These are phyloP conservation scores for Fereydounia khargensis DNA, from an alignment of 1,284 basidiomycete genomes.

Conservation along the genomic window DNA sequence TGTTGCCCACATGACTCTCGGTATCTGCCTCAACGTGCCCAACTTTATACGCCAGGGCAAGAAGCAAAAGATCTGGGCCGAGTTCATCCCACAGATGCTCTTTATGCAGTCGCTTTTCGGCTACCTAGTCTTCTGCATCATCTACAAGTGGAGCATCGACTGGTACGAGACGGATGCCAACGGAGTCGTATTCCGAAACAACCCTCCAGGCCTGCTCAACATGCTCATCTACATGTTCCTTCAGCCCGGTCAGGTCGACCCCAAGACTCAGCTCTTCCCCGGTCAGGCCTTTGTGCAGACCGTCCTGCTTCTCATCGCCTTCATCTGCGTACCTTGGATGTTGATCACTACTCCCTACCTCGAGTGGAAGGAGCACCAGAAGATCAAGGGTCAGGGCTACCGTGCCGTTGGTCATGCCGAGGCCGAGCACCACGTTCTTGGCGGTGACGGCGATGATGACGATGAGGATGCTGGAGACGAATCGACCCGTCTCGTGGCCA, in stretches of 20 bases:
- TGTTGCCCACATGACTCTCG: slow-evolving; percentile 98
- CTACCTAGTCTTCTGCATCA: slow-evolving; percentile 88
- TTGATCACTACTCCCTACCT: slow-evolving; percentile 90
- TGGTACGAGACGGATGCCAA: slow-evolving; percentile 69
- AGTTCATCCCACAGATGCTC: slow-evolving; percentile 94
- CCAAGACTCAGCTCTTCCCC: slow-evolving; percentile 72
- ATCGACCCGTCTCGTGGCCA: slow-evolving; percentile 54
- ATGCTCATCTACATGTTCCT: slow-evolving; percentile 58
- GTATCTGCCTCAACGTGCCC: slow-evolving; percentile 88
- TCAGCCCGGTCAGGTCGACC: slow-evolving; percentile 63
- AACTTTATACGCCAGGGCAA: slow-evolving; percentile 93
- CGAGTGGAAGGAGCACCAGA: slow-evolving; percentile 83
- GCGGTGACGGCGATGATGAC: slow-evolving; percentile 38
- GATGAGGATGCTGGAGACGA: slow-evolving; percentile 64
- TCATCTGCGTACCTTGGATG: slow-evolving; percentile 93
- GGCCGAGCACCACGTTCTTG: slow-evolving; percentile 30
- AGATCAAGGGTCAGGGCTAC: slow-evolving; percentile 82
- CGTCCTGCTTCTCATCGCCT: slow-evolving; percentile 75
- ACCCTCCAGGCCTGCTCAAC: slow-evolving; percentile 78
- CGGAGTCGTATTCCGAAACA: slow-evolving; percentile 60
- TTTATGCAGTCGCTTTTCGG: slow-evolving; percentile 97
- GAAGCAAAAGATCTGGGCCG: slow-evolving; percentile 78
- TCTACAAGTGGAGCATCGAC: slow-evolving; percentile 96
- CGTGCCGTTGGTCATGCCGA: slow-evolving; percentile 60
- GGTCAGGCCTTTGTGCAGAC: slow-evolving; percentile 87